These are phyloP conservation scores for Ophiocordyceps polyrhachis-furcata DNA, from an alignment of 2,329 filamentous ascomycete genomes.

Conservation along the genomic window DNA sequence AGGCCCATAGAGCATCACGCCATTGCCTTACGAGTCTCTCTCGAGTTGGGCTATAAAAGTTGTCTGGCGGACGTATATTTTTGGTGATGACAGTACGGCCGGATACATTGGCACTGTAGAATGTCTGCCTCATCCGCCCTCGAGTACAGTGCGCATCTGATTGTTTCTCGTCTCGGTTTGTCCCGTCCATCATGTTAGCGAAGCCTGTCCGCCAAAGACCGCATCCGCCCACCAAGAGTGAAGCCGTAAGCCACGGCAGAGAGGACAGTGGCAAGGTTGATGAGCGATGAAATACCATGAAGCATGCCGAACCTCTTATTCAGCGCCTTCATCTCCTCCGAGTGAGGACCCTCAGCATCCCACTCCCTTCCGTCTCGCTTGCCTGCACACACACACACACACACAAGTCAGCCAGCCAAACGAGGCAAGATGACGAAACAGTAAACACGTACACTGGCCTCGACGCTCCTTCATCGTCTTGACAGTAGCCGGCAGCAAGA, in stretches of 20 bases:
- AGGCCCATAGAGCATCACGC: too few species aligned
- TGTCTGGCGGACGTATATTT: neutral
- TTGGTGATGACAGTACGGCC: too few species aligned
- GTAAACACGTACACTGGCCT: constrained; percentile 43
- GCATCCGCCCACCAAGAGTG: constrained; percentile 45
- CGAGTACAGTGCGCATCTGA: too few species aligned
- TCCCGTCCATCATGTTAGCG: too few species aligned
- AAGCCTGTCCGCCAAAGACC: constrained; percentile 15
- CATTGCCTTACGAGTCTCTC: too few species aligned
- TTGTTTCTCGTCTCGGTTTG: too few species aligned
- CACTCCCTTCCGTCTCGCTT: constrained; percentile 78
- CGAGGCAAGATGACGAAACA: too few species aligned
- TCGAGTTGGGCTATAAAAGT: too few species aligned
- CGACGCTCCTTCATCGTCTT: constrained; percentile 58
- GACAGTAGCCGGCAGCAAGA: constrained; percentile 59
- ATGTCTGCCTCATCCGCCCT: too few species aligned
- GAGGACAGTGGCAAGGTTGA: constrained; percentile 56
- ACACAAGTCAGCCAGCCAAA: too few species aligned
- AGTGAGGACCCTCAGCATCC: constrained; percentile 62
- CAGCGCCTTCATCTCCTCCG: constrained; percentile 61
- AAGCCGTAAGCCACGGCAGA: constrained; percentile 63
- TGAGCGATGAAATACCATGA: constrained; percentile 63
- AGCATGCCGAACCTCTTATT: constrained; percentile 64
- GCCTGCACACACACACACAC: constrained; percentile 27
- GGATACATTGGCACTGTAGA: too few species aligned